phyloP scores from a whole-genome alignment of 306 rosid species.

The Quercus bicolor region DNA sequence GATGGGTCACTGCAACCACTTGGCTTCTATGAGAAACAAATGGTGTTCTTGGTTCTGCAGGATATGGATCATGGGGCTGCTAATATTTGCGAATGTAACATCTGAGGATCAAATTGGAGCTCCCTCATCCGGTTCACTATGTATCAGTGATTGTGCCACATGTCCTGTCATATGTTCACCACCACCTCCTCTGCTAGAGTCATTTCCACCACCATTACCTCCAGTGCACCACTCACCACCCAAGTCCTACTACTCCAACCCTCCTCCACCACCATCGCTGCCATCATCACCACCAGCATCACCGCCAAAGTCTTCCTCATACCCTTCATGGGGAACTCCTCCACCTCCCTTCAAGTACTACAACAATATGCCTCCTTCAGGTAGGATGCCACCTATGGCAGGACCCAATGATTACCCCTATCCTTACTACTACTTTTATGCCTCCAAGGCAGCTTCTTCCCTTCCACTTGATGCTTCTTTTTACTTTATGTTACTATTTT shows the following conservation, averaged over 20 bases:
- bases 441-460: slow-evolving; percentile 52
- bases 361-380: slow-evolving; percentile 40
- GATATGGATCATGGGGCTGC: slow-evolving; percentile 32
- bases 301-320: slow-evolving; percentile 30
- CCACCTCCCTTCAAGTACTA: slow-evolving; percentile 44
- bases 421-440: slow-evolving; percentile 58
- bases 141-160: slow-evolving; percentile 71
- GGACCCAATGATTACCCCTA: slow-evolving; percentile 46
- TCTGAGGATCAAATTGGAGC: slow-evolving; percentile 30
- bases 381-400: slow-evolving; percentile 23
- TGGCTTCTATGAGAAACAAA: slow-evolving; percentile 9
- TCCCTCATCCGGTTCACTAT: slow-evolving; percentile 35
- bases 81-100: slow-evolving; percentile 24
- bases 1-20: slow-evolving; percentile 25
- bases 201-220: slow-evolving; percentile 36
- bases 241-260: slow-evolving; percentile 8
- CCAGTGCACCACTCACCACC: slow-evolving; percentile 19
- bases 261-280: slow-evolving; percentile 13
- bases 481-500: slow-evolving; percentile 7
- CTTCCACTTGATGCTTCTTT: slow-evolving; percentile 13
- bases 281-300: slow-evolving; percentile 22
- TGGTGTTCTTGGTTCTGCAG: slow-evolving; percentile 27
- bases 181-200: slow-evolving; percentile 40
- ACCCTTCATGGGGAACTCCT: slow-evolving; percentile 32
- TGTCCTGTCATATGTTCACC: slow-evolving; percentile 76